Evolutionary conservation across 495 filamentous ascomycete genomes (phyloP), one percentile per base, ranked within the genome.

Genomic region (Parmelia sp.): DNA sequence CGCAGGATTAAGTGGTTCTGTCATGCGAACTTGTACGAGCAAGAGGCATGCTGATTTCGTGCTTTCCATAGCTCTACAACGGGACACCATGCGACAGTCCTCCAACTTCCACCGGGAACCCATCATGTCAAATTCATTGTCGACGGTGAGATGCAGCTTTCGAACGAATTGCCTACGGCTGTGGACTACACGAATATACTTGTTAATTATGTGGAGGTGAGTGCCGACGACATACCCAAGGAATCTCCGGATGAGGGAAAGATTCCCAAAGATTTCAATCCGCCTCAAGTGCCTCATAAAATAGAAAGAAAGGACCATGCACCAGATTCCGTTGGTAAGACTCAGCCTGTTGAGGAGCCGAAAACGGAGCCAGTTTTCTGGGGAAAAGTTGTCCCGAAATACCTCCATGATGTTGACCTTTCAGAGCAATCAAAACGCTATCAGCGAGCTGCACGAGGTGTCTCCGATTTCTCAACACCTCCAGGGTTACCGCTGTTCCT

Each of bases 61-160:
- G 56, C 57, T 29, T n/a, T 33, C 33, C 1, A 61, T 58, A 70
- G 67, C 44, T 58, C 62, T 45, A 74, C 74, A 17, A 72, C 74
- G 23, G 81, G 83, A 59, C 78, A 85, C 37, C 87, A 90, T 74
- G 86, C 86, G 33, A 85, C 90, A 27, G 86, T 85, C 17, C 81
- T 97, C 66, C 86, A 87, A 69, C 85, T 98, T 61, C 87, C 87
- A 19, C 91, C 94, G 2, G 94, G 94, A 45, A 97, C 94, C 2
- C 94, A 98, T 75, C 94, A 98, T 76, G 80, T 98, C 68, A 91
- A 94, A 70, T 98, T 97, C 78, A 84, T 98, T 68, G 90, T 97
- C 33, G 92, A 97, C 74, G 89, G 88, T 42, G 87, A 91, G 65
- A 96, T 97, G 92, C 82, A 86, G 65, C 90, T 90, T 23, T 92